Conservation (phyloP, 2,329 filamentous ascomycete species). For the Chaetomiaceae sp. region DNA sequence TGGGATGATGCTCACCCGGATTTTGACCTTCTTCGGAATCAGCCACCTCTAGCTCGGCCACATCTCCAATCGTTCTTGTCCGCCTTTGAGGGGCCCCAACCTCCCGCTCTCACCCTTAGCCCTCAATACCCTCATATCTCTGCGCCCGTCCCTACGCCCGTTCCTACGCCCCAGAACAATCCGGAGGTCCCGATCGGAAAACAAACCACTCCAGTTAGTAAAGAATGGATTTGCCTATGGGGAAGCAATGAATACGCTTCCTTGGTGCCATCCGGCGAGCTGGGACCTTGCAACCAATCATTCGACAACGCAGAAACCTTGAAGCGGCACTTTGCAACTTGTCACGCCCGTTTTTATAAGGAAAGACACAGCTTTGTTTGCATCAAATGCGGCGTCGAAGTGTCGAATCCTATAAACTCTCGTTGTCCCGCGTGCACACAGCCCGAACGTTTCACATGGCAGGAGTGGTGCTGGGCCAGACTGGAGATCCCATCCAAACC, state of each 20-base stretch:
- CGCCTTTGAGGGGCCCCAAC: background rate
- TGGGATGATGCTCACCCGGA: background rate
- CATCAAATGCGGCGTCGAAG: constrained; percentile 8
- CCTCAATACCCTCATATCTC: background rate
- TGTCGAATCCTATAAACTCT: background rate
- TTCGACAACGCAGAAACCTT: background rate
- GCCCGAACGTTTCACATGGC: constrained; percentile 6
- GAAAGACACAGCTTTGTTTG: constrained; percentile 10
- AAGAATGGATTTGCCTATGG: constrained; percentile 15
- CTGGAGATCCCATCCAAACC: constrained; percentile 1
- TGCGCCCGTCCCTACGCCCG: no score
- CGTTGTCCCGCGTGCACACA: background rate
- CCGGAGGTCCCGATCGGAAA: constrained; percentile 10
- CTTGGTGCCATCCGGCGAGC: no score
- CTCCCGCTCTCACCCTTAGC: background rate
- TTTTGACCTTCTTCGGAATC: background rate
- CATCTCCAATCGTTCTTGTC: background rate
- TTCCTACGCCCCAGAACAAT: background rate
- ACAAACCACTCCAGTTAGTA: background rate
- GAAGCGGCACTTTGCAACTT: constrained; percentile 4
- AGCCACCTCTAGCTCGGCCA: background rate
- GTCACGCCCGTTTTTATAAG: constrained; percentile 1
- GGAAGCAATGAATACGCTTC: background rate
- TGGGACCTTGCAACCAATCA: constrained; percentile 5
- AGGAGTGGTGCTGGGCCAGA: constrained; percentile 28